These are phyloP conservation scores for Termitomyces bulborhizus DNA, from an alignment of 768 basidiomycete genomes.

Conservation along the genomic window DNA sequence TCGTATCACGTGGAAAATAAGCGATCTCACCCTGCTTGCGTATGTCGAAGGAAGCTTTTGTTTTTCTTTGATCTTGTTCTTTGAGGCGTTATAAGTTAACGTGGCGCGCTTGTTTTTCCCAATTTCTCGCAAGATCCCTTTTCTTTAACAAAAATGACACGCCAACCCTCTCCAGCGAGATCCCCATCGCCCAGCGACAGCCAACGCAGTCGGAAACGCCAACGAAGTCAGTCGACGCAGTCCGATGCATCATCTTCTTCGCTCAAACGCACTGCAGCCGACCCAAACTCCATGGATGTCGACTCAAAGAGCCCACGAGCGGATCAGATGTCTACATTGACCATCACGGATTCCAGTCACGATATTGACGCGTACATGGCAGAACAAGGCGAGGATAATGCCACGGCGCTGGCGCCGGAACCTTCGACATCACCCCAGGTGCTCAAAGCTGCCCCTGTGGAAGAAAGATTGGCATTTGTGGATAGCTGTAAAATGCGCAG, in stretches of 20 bases:
- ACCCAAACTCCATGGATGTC: constrained; percentile 45
- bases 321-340: constrained; percentile 38
- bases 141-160: constrained; percentile 31
- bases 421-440: constrained; percentile 17
- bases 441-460: constrained; percentile 23
- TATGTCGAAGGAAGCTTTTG: constrained; percentile 4
- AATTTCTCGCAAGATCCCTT: constrained; percentile 3
- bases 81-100: constrained; percentile 4
- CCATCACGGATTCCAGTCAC: constrained; percentile 33
- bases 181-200: constrained; percentile 37
- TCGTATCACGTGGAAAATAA: neutral
- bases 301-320: constrained; percentile 28
- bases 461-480: constrained; percentile 47
- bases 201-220: constrained; percentile 55
- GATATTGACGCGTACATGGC: constrained; percentile 71
- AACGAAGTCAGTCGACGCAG: constrained; percentile 71
- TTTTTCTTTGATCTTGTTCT: constrained; percentile 12
- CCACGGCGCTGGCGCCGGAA: constrained; percentile 21
- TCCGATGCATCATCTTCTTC: constrained; percentile 68
- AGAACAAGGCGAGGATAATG: constrained; percentile 42
- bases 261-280: constrained; percentile 74
- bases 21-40: constrained; percentile 5
- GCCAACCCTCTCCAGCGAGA: constrained; percentile 38
- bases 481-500: constrained; percentile 35
- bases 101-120: constrained; percentile 9